Conservation (phyloP, 2,329 filamentous ascomycete species). For the Colletotrichum cordylinicola region DNA sequence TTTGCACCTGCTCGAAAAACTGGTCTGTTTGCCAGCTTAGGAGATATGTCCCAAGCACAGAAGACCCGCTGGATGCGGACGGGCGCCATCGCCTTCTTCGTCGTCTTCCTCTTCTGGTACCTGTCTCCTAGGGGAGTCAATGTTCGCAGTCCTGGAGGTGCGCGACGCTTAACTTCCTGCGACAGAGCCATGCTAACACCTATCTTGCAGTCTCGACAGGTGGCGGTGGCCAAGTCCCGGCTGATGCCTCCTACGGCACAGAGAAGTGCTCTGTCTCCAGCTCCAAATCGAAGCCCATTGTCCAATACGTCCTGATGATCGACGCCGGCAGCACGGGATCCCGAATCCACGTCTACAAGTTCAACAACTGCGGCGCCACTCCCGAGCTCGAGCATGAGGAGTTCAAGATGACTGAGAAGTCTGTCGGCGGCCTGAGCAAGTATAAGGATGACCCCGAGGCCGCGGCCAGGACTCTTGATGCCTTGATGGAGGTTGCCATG, state of each 20-base stretch:
- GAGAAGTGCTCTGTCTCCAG: constrained; percentile 82
- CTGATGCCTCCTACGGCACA: constrained; percentile 69
- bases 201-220: constrained; percentile 25
- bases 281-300: constrained; percentile 88
- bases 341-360: constrained; percentile 97
- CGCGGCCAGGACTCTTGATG: constrained; percentile 88
- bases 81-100: constrained; percentile 63
- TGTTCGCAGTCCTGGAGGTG: constrained; percentile 53
- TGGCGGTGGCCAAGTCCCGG: constrained; percentile 54
- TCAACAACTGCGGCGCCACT: constrained; percentile 98
- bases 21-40: constrained; percentile 52
- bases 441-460: constrained; percentile 86
- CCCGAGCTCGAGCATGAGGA: constrained; percentile 92
- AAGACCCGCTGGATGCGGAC: constrained; percentile 71
- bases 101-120: constrained; percentile 69
- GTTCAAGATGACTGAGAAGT: constrained; percentile 93
- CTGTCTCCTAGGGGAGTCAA: constrained; percentile 64
- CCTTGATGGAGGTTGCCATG: constrained; percentile 86
- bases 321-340: constrained; percentile 98
- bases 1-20: constrained; percentile 56
- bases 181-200: constrained; percentile 23
- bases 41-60: constrained; percentile 65
- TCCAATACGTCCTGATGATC: constrained; percentile 98
- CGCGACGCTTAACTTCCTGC: constrained; percentile 17
- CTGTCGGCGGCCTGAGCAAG: constrained; percentile 82